Conservation (phyloP, 1,139 yeast species). For the Yamadazyma dendronema region DNA sequence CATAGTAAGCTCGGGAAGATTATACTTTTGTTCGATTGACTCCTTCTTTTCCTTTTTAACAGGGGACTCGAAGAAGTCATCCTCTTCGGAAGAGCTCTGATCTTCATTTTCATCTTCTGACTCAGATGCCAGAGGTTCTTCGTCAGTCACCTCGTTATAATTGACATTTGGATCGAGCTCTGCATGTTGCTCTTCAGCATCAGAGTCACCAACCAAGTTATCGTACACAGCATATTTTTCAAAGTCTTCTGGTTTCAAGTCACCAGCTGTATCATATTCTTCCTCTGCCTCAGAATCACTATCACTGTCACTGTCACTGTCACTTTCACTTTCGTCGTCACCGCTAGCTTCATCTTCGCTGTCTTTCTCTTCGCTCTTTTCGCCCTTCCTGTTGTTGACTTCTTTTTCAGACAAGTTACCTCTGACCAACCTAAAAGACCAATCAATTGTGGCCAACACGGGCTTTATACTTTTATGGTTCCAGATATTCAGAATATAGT, state of each 20-base stretch:
- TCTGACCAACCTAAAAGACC: slow-evolving; percentile 57
- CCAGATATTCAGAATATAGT: slow-evolving; percentile 56
- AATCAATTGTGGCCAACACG: slow-evolving; percentile 48
- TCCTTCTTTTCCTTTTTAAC: too few relatives aligned
- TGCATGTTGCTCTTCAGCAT: slow-evolving; percentile 37
- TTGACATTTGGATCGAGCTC: slow-evolving; percentile 42
- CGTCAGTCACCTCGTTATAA: slow-evolving; percentile 64
- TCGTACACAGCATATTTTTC: slow-evolving; percentile 49
- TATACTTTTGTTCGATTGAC: slow-evolving; percentile 17
- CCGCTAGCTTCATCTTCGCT: slow-evolving; percentile 22
- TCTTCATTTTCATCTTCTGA: slow-evolving; percentile 14
- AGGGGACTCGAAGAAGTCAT: slow-evolving; percentile 39
- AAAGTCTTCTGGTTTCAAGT: slow-evolving; percentile 17
- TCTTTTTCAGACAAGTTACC: slow-evolving; percentile 55
- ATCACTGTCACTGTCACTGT: slow-evolving; percentile 14
- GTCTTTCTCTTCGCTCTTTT: slow-evolving; percentile 17
- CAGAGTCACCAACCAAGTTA: slow-evolving; percentile 53
- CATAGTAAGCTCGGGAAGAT: slow-evolving; percentile 67
- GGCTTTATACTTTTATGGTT: slow-evolving; percentile 53
- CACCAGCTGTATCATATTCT: slow-evolving; percentile 5
- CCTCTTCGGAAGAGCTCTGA: too few relatives aligned
- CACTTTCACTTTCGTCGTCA: slow-evolving; percentile 14
- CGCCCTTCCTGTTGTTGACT: slow-evolving; percentile 29
- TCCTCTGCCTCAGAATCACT: slow-evolving; percentile 14
- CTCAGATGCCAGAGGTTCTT: slow-evolving; percentile 57